These are phyloP conservation scores for Fraxinus greggii DNA, from an alignment of 305 asterid genomes.

Conservation along the genomic window DNA sequence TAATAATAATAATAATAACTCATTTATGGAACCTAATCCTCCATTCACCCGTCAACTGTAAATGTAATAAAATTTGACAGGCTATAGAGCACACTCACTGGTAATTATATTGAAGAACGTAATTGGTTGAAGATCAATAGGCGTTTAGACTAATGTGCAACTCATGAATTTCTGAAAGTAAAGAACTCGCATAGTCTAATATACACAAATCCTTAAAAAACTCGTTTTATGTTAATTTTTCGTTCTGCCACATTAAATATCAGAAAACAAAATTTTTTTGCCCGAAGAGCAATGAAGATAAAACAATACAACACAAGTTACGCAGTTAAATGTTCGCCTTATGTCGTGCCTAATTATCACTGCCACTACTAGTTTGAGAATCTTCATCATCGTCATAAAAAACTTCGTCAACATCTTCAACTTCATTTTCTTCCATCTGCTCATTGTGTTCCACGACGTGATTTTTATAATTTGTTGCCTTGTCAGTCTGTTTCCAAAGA, in stretches of 20 bases:
- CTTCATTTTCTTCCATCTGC: conserved; percentile 58
- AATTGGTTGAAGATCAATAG: too few relatives aligned
- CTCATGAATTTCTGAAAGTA: neutral
- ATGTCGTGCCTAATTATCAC: conserved; percentile 44
- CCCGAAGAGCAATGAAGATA: neutral
- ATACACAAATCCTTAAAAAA: conserved; percentile 7
- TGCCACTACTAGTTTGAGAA: conserved; percentile 51
- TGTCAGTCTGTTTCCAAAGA: conserved; percentile 49
- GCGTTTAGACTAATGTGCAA: too few relatives aligned
- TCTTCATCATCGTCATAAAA: conserved; percentile 67
- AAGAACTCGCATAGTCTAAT: neutral
- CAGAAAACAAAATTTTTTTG: conserved; percentile 19
- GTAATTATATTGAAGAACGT: too few relatives aligned
- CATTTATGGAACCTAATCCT: neutral
- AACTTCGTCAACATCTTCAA: conserved; percentile 74
- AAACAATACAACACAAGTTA: conserved; percentile 15
- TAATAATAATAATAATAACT: neutral
- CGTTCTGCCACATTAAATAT: neutral
- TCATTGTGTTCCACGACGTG: conserved; percentile 25
- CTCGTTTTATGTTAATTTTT: conserved; percentile 10
- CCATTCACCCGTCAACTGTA: neutral
- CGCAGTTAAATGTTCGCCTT: conserved; percentile 16
- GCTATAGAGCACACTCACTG: too few relatives aligned
- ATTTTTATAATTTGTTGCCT: conserved; percentile 45
- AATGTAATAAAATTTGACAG: neutral